A percentile compares a stretch with the other conserved stretches of the same genome.
Conservation (phyloP, 2,329 filamentous ascomycete species). For the Cladorrhinum sp. region DNA sequence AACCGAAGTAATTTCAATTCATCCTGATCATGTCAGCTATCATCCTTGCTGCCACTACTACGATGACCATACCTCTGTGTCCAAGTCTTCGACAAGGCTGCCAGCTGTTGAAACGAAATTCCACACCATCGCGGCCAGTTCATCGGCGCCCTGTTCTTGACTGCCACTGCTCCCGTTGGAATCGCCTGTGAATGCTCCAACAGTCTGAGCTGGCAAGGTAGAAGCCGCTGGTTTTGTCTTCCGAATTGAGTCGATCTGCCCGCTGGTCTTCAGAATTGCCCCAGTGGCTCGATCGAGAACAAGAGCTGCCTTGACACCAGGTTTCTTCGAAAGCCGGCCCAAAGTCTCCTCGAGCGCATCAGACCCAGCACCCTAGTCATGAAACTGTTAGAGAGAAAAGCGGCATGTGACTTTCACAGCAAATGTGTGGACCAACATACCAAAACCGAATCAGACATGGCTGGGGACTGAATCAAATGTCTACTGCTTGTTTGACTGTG, state of each 20-base stretch:
- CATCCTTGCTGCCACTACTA: background rate
- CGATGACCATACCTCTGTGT: conserved; percentile 57
- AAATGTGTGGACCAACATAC: conserved; percentile 15
- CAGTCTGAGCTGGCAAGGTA: conserved; percentile 32
- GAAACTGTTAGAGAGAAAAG: conserved; percentile 9
- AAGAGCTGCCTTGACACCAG: conserved; percentile 74
- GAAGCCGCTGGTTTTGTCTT: conserved; percentile 34
- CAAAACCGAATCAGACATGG: conserved; percentile 24
- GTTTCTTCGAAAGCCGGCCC: conserved; percentile 69
- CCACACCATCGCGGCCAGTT: conserved; percentile 75
- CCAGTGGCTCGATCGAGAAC: conserved; percentile 70
- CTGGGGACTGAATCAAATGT: background rate
- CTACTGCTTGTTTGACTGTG: background rate
- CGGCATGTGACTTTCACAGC: background rate
- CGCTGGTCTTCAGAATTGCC: conserved; percentile 71
- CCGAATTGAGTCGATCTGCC: conserved; percentile 60
- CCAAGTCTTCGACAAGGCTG: conserved; percentile 67
- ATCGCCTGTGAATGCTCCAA: conserved; percentile 47
- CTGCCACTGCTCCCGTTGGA: conserved; percentile 39
- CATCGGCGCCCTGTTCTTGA: conserved; percentile 61
- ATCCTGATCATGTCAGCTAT: conserved; percentile 48
- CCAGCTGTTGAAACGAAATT: conserved; percentile 69
- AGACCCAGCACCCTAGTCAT: conserved; percentile 36
- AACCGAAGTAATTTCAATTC: conserved; percentile 73
- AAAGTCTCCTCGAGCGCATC: conserved; percentile 65